Conservation (phyloP, 352 stramenopile genomes). For the Phytophthora podocarpi region DNA sequence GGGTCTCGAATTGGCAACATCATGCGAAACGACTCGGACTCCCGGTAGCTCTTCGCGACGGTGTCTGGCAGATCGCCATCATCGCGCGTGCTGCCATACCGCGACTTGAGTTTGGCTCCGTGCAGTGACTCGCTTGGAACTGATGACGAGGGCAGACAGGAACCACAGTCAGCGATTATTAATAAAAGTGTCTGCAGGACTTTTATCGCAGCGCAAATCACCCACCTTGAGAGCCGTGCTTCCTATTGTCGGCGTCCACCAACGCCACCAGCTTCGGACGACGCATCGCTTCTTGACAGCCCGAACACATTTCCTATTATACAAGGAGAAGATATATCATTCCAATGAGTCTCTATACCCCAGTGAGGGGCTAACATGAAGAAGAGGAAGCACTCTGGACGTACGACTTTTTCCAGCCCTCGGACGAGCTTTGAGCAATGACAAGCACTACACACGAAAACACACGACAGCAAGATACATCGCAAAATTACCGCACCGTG, state of each 20-base stretch:
- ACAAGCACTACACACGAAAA: conserved; percentile 38
- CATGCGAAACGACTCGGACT: conserved; percentile 65
- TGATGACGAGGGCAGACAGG: not conserved
- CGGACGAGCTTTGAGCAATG: conserved; percentile 59
- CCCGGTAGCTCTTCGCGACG: conserved; percentile 40
- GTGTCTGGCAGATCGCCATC: conserved; percentile 43
- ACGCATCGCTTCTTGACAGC: conserved; percentile 56
- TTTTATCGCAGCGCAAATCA: not conserved
- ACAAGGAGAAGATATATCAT: not conserved
- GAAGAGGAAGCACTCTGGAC: not conserved
- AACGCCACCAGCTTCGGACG: conserved; percentile 54
- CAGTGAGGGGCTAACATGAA: no score
- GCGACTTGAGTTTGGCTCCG: conserved; percentile 37
- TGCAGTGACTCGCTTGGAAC: conserved; percentile 19
- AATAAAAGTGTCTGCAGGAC: not conserved
- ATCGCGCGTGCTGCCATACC: conserved; percentile 34
- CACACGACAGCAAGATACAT: not conserved
- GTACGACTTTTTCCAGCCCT: conserved; percentile 55
- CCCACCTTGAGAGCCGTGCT: conserved; percentile 25
- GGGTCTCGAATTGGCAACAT: conserved; percentile 58
- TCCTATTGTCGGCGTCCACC: conserved; percentile 26
- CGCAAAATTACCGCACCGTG: not conserved
- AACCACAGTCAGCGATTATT: not conserved
- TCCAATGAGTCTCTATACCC: not conserved
- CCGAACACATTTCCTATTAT: conserved; percentile 66